Base-by-base conservation (phyloP, 768 basidiomycete genomes). In the Termitomyces sp. region DNA sequence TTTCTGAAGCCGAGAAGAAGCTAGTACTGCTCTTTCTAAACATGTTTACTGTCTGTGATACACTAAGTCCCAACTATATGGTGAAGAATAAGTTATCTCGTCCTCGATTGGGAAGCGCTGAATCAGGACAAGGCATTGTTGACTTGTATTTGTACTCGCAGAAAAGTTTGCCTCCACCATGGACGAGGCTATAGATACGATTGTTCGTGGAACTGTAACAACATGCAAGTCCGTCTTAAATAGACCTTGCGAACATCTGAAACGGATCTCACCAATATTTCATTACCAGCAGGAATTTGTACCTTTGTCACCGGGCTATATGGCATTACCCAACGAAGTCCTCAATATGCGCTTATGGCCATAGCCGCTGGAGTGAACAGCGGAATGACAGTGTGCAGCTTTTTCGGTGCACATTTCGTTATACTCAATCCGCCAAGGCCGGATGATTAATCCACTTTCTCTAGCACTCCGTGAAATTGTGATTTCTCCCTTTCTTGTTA, bases 161-260 rank as follows among this genome's bases (percentile, higher is more conserved):
- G 40, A 46, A 49, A 59, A 51, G 36, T 58, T 57, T 57, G 50
- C 52, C 20, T 47, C 24, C 6, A 43, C 53, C 36, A 75, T 75
- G 76, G 68, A 73, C 45, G 58, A 26, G 67, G 72, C 47, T 20
- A 46, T 70, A 48, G 67, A 68, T 58, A 83, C 78, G 28, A 75
- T 90, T 46, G 75, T 78, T 30, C 73, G 80, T 57, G 86, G 87
- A 57, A 82, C 86, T 28, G 65, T 81, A 60, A 70, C 80, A 72
- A 83, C 86, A 85, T 91, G 89, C 88, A 80, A 87, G 89, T 90
- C 83, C 84, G 86, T 87, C 77, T 75, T 73, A 63, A 53, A 38
- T 58, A 58, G 47, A 58, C 62, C 60, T 33, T 45, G 44, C 28
- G 58, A 62, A 54, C 58, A 42, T 63, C 40, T 59, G 62, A 66